These are phyloP conservation scores for Carex pumila DNA, from an alignment of 176 grass and related monocot species.

Conservation along the genomic window DNA sequence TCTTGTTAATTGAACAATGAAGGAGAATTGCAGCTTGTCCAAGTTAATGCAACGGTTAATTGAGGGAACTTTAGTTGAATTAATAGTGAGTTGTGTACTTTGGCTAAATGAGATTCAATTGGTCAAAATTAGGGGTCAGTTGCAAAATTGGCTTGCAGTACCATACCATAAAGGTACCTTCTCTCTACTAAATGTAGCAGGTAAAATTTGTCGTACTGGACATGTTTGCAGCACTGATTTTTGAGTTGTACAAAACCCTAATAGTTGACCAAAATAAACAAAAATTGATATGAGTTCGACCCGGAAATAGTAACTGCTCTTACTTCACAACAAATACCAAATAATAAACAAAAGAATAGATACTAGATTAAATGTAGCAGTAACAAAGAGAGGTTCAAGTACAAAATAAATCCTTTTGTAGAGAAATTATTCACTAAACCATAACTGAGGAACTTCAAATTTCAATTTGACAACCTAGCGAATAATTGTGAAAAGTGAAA, in stretches of 20 bases:
- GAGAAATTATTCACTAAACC: background rate
- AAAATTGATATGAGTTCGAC: background rate
- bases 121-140: background rate
- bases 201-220: background rate
- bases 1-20: background rate
- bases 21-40: background rate
- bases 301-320: background rate
- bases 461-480: background rate
- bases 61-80: background rate
- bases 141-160: background rate
- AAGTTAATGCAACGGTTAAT: background rate
- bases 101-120: background rate
- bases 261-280: background rate
- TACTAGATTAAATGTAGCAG: no score
- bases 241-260: background rate
- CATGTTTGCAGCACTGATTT: background rate
- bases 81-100: background rate
- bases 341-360: background rate
- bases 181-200: background rate
- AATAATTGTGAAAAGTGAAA: background rate
- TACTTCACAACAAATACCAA: background rate
- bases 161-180: background rate
- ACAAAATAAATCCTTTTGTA: background rate
- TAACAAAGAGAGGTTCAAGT: no score
- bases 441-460: background rate